Base-by-base conservation (phyloP, 306 rosid genomes). In the Prinsepia uniflora region DNA sequence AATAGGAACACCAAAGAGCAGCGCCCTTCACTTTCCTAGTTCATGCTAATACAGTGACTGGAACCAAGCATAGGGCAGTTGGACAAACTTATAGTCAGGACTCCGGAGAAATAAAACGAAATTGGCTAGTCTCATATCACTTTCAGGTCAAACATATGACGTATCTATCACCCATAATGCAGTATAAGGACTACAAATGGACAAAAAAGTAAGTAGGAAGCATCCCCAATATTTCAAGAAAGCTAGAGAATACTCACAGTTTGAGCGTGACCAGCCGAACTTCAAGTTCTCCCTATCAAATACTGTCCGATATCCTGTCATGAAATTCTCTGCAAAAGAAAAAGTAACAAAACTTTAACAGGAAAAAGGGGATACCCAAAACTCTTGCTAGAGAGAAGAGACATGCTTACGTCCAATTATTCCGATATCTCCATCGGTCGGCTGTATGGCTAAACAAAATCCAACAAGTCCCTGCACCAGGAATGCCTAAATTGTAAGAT, bases 381-480 rank as follows among this genome's bases (percentile, higher is more conserved):
- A 39, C 9, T 53, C 6, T 40, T 40, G 40, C 14, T 6, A 24
- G 6, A 61, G 56, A 22, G 8, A 52, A 41, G 42, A 36, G 72
- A 67, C 46, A 62, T 72, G 62, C 98, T 87, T 84, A 93, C 98
- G 98, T 72, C 97, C 98, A 74, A 93, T 75, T 67, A 80, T 88
- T 71, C 97, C 97, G 58, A 78, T 74, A 78, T 87, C 92, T 53
- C 88, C 96, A 47, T 87, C 96, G 13, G 82, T 20, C 40, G 89
- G 94, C 76, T 87, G 94, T 77, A 93, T 72, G 71, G 98, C 96
- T 60, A 93, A 79, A 79, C 98, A 93, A 78, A 90, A 87, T 79
- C 86, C 98, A 53, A 59, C 42, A 52, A 83, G 58, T 70, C 89
- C 97, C 98, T 93, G 87, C 84, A 85, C 63, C 77, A 80, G 43